These are phyloP conservation scores for Cryphonectria japonica DNA, from an alignment of 2,329 filamentous ascomycete species.

Conservation along the genomic window DNA sequence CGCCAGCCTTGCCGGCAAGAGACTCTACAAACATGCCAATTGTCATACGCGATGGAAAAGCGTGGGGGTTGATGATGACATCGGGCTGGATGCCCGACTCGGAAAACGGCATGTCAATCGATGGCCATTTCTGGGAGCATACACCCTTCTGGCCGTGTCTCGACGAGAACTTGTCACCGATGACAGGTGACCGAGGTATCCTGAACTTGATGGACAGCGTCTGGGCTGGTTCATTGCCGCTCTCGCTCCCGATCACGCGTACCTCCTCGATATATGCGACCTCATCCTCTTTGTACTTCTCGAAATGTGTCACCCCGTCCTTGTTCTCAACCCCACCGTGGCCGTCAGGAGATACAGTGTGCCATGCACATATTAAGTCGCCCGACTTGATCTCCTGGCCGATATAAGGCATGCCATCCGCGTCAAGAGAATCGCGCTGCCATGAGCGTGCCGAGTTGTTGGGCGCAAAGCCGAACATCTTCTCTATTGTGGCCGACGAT, in stretches of 20 bases:
- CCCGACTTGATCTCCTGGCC: constrained; percentile 79
- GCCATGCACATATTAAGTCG: constrained; percentile 85
- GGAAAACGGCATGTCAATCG: constrained; percentile 92
- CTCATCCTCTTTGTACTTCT: constrained; percentile 94
- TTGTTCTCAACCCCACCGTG: constrained; percentile 80
- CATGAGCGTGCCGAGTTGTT: constrained; percentile 71
- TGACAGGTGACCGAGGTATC: constrained; percentile 85
- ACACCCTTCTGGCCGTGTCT: constrained; percentile 99
- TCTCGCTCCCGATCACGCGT: constrained; percentile 84
- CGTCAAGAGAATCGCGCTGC: constrained; percentile 75
- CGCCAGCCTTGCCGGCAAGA: constrained; percentile 90
- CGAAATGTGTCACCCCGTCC: constrained; percentile 82
- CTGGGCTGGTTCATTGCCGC: constrained; percentile 81
- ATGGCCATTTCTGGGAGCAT: constrained; percentile 92
- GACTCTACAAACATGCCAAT: constrained; percentile 99
- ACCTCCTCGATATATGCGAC: constrained; percentile 90
- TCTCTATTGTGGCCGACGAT: constrained; percentile 70
- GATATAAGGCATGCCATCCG: constrained; percentile 83
- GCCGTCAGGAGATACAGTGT: constrained; percentile 82
- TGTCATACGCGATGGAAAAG: constrained; percentile 99
- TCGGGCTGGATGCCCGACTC: constrained; percentile 97
- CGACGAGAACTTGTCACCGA: constrained; percentile 99
- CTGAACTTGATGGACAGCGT: constrained; percentile 91
- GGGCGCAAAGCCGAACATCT: constrained; percentile 90
- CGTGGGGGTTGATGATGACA: constrained; percentile 98